These are phyloP conservation scores for Colletotrichum agaves DNA, from an alignment of 2,329 filamentous ascomycete species.

Conservation along the genomic window DNA sequence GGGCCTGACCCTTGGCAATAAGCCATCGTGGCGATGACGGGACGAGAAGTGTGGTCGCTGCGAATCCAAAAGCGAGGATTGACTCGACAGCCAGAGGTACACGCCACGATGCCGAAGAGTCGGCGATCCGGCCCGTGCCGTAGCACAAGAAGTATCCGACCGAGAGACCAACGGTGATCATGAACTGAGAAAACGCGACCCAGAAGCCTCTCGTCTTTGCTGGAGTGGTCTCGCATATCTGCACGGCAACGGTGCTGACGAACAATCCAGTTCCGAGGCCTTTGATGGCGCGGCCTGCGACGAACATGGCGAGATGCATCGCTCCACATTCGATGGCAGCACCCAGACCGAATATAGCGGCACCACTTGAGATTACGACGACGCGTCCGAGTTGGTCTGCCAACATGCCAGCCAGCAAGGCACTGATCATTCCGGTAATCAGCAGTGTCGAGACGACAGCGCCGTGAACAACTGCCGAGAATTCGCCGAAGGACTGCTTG, in stretches of 20 bases:
- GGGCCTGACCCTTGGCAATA: slow-evolving; percentile 51
- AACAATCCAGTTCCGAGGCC: slow-evolving; percentile 69
- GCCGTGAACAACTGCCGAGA: slow-evolving; percentile 66
- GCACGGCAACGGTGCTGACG: slow-evolving; percentile 60
- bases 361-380: slow-evolving; percentile 61
- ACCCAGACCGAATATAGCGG: slow-evolving; percentile 62
- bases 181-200: slow-evolving; percentile 63
- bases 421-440: slow-evolving; percentile 67
- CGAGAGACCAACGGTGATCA: slow-evolving; percentile 61
- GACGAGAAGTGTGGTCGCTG: slow-evolving; percentile 46
- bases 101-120: slow-evolving; percentile 64
- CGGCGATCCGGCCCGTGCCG: slow-evolving; percentile 57
- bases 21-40: slow-evolving; percentile 68
- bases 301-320: slow-evolving; percentile 59
- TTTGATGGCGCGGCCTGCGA: slow-evolving; percentile 64
- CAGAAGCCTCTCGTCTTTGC: slow-evolving; percentile 60
- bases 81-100: slow-evolving; percentile 59
- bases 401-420: slow-evolving; percentile 66
- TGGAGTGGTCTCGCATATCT: slow-evolving; percentile 70
- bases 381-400: slow-evolving; percentile 65
- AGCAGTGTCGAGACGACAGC: slow-evolving; percentile 69
- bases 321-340: slow-evolving; percentile 53
- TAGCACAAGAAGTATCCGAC: slow-evolving; percentile 71
- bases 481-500: slow-evolving; percentile 58
- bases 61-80: slow-evolving; percentile 47